A percentile compares a stretch with the other conserved stretches of the same genome.
These are phyloP conservation scores for Alternaria arbusti DNA, from an alignment of 2,329 filamentous ascomycete genomes.

Conservation along the genomic window DNA sequence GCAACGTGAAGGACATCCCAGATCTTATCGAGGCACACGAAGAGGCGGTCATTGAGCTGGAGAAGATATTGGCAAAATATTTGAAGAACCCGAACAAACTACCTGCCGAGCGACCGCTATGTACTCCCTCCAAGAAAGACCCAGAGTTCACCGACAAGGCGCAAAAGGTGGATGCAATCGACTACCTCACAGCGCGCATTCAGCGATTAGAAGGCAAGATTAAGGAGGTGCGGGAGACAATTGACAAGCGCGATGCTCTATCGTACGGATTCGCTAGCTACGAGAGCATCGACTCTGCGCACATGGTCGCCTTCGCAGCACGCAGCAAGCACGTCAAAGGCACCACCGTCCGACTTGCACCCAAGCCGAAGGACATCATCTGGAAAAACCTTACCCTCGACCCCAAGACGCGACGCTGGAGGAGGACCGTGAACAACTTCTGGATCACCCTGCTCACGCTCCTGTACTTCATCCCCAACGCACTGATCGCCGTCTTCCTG, in stretches of 20 bases:
- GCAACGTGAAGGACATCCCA: conserved; percentile 91
- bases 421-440: conserved; percentile 77
- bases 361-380: conserved; percentile 88
- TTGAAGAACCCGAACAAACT: conserved; percentile 84
- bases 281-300: conserved; percentile 84
- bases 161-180: conserved; percentile 89
- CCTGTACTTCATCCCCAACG: conserved; percentile 90
- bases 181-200: conserved; percentile 88
- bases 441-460: conserved; percentile 84
- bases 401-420: conserved; percentile 71
- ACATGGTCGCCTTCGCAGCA: conserved; percentile 81
- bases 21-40: conserved; percentile 85
- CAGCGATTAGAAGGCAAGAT: conserved; percentile 82
- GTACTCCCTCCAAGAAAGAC: conserved; percentile 81
- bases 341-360: conserved; percentile 78
- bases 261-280: conserved; percentile 95
- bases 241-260: conserved; percentile 88
- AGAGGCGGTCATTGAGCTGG: conserved; percentile 78
- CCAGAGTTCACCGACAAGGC: conserved; percentile 64
- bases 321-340: conserved; percentile 82
- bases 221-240: conserved; percentile 77
- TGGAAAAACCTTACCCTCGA: conserved; percentile 89
- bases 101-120: conserved; percentile 76
- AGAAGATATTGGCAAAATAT: conserved; percentile 85
- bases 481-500: conserved; percentile 91